Evolutionary conservation across 2,329 filamentous ascomycete species (phyloP), one percentile per base, ranked within the genome.

Genomic region (Fusarium marasasianum): DNA sequence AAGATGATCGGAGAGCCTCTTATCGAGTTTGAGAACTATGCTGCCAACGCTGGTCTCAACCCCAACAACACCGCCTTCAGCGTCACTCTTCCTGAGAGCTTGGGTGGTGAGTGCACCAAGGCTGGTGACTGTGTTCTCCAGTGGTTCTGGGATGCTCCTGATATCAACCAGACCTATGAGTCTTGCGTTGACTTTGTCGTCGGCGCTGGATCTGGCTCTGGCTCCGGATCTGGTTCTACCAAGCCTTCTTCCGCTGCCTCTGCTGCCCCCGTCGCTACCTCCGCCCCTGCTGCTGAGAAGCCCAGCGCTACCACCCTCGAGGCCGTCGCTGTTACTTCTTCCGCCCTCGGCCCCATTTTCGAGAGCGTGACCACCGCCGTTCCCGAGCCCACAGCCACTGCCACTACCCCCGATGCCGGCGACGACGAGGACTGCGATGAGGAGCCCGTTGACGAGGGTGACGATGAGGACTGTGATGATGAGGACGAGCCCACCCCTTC

Each of bases 151-250:
- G 84, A 90, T 69, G 88, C 89, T 8, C 78, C 81, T 22, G 83
- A 82, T 62, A 86, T 89, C 69, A 77, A 87, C 66, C 90, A 92
- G 84, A 91, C 89, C 17, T 92, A 92, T 78, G 87, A 90, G 83
- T 86, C 86, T 56, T 92, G 90, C 81, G 83, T 91, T 58, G 90
- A 92, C 77, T 91, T 92, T 56, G 78, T 77, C 35, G 73, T 80
- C 24, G 63, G 43, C 26, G 53, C 70, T 20, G 66, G 50, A 3
- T 60, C 71, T 12, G 61, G 71, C 0, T 56, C 69, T 15, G 61
- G 59, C 3, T 55, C 63, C 13, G 61, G 58, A 8, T 50, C 63
- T 6, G 35, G 71, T 17, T 60, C 70, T 7, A 54, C 55, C 20
- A 45, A 67, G 26, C 45, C 73, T n/a, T 72, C 48, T 60, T 38